A percentile compares a stretch with the other conserved stretches of the same genome.
Conservation (phyloP, 106 monocot species). For the Alisma plantagoaquatica region DNA sequence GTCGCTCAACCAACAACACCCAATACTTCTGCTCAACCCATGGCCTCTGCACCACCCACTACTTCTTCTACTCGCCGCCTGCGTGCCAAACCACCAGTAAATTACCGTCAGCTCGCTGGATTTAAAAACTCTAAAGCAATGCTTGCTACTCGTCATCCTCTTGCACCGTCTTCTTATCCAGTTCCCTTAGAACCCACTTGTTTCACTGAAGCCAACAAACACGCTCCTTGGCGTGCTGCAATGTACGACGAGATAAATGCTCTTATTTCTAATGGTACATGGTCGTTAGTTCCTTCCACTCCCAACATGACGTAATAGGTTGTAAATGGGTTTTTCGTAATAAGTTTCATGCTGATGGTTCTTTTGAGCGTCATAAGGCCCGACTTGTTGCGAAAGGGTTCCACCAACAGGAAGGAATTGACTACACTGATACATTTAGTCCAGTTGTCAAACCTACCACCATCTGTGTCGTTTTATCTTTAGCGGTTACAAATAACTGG, state of each 20-base stretch:
- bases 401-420: background rate
- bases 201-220: background rate
- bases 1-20: too few species aligned
- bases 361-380: background rate
- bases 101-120: too few species aligned
- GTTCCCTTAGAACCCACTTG: background rate
- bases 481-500: too few species aligned
- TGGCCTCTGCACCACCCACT: too few species aligned
- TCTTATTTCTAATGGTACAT: background rate
- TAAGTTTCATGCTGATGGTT: conserved; percentile 1
- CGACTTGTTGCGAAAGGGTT: conserved; percentile 12
- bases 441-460: background rate
- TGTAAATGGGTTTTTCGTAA: conserved; percentile 8
- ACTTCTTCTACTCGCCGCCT: too few species aligned
- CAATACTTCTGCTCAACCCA: too few species aligned
- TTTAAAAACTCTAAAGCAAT: too few species aligned
- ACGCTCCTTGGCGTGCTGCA: background rate
- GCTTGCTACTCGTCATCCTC: too few species aligned
- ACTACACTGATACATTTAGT: conserved; percentile 7
- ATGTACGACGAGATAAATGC: conserved; percentile 4
- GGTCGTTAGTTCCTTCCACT: background rate
- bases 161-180: too few species aligned
- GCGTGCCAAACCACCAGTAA: too few species aligned
- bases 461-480: too few species aligned
- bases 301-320: background rate